Conservation (phyloP, 305 asterid species). For the Solanum hybrid region DNA sequence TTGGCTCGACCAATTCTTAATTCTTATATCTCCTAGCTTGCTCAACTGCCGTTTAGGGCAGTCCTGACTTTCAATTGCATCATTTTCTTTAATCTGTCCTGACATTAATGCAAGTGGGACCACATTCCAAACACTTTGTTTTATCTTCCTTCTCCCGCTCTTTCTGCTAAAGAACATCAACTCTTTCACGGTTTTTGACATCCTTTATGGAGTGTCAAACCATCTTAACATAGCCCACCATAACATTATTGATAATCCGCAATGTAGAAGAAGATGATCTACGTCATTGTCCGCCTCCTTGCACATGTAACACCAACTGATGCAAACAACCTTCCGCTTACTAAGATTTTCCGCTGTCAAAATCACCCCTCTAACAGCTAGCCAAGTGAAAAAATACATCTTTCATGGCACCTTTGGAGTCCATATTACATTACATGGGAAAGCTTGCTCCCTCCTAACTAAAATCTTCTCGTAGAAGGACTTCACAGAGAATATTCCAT, state of each 20-base stretch:
- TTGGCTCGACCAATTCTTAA: neutral
- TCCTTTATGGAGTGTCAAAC: neutral
- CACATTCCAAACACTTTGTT: neutral
- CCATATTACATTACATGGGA: neutral
- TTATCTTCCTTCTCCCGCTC: neutral
- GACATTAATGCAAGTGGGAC: neutral
- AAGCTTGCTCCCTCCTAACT: neutral
- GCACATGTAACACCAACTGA: neutral
- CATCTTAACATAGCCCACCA: neutral
- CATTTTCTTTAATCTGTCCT: neutral
- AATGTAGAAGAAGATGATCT: neutral
- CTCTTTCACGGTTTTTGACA: neutral
- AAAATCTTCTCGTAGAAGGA: neutral
- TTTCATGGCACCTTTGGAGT: neutral
- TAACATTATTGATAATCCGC: neutral
- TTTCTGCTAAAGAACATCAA: neutral
- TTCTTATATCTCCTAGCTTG: neutral
- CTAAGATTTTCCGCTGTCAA: neutral
- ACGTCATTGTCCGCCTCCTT: neutral
- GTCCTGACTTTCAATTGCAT: neutral
- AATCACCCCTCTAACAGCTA: neutral
- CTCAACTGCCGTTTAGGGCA: neutral
- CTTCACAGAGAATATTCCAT: neutral
- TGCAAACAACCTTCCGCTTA: neutral
- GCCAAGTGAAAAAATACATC: neutral